Evolutionary conservation across 148 eudicot genomes (phyloP), one percentile per base, ranked within the genome.

Genomic region (Nepenthes gracilis): DNA sequence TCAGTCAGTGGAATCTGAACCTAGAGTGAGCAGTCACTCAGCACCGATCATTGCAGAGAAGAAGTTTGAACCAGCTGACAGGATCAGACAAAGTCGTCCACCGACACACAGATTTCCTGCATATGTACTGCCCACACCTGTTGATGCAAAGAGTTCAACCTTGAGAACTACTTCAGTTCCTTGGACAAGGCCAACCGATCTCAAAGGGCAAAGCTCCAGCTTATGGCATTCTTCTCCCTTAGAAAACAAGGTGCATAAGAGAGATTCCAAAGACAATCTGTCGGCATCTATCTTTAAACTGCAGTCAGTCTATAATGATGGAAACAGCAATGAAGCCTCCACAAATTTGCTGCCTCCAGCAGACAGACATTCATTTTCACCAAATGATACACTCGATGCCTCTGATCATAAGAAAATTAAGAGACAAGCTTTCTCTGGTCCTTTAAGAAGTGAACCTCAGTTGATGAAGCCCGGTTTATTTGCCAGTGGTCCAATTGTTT

Each of bases 391-490:
- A 9, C 66, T 71, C 33, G 75, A 62, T 49, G 60, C 77, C 52
- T 75, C 68, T 63, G 90, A 82, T 72, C 63, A 75, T 53, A 75
- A 75, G 58, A 77, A 78, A 64, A 36, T 75, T 49, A 88, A 82
- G 70, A 80, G 96, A 73, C 84, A 80, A 64, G 77, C 97, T 35
- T 88, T 80, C 64, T 92, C 96, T n/a, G 96, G 96, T 55, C 94
- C 98, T 40, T 68, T 92, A 76, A 80, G 78, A 51, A 81, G 91
- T 73, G 83, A 80, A 61, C 65, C 86, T n/a, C 79, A 78, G 15
- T 68, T 72, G 7, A 64, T 53, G 45, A 90, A 79, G 65, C 75
- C 78, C 38, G 35, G 67, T 47, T 55, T 77, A 59, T 68, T 80
- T 65, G 65, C 75, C 58, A 78, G 86, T 56, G 95, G 94, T 35